Conservation (phyloP, 2,329 filamentous ascomycete genomes). For the Diplodia sapinea region DNA sequence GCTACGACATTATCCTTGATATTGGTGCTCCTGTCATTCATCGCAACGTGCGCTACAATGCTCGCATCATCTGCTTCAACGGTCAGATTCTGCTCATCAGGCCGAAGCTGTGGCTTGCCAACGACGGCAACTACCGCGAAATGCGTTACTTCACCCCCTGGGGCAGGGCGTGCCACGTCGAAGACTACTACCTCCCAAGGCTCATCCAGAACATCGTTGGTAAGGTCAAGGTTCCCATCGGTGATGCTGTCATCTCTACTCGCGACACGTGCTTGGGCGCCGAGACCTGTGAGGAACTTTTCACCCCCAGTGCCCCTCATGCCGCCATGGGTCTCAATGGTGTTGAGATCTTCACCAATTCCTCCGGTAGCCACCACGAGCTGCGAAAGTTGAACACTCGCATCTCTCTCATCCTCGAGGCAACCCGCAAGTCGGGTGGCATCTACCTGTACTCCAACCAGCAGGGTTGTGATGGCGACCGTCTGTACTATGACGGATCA, state of each 20-base stretch:
- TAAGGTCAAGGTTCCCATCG: conserved; percentile 66
- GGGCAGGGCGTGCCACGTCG: conserved; percentile 61
- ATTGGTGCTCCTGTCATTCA: conserved; percentile 64
- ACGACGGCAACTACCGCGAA: conserved; percentile 66
- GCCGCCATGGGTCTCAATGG: conserved; percentile 70
- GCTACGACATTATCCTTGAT: conserved; percentile 68
- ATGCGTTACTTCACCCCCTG: conserved; percentile 46
- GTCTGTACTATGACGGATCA: conserved; percentile 54
- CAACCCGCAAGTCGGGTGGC: conserved; percentile 67
- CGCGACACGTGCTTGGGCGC: conserved; percentile 67
- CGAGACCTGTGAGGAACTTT: conserved; percentile 66
- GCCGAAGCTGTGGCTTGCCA: conserved; percentile 73
- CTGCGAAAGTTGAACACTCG: conserved; percentile 69
- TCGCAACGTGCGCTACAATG: conserved; percentile 66
- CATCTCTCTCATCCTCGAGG: conserved; percentile 69
- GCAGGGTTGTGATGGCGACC: conserved; percentile 54
- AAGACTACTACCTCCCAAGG: conserved; percentile 69
- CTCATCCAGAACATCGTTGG: conserved; percentile 64
- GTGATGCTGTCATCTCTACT: conserved; percentile 68
- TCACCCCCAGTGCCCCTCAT: conserved; percentile 55
- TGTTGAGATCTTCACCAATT: conserved; percentile 72
- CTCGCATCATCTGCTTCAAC: conserved; percentile 68
- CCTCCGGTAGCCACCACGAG: conserved; percentile 70
- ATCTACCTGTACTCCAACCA: conserved; percentile 70
- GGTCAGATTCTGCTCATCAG: conserved; percentile 73